Evolutionary conservation across 345 rosid genomes (phyloP), one percentile per base, ranked within the genome.

Genomic region (Microthlaspi erraticum): DNA sequence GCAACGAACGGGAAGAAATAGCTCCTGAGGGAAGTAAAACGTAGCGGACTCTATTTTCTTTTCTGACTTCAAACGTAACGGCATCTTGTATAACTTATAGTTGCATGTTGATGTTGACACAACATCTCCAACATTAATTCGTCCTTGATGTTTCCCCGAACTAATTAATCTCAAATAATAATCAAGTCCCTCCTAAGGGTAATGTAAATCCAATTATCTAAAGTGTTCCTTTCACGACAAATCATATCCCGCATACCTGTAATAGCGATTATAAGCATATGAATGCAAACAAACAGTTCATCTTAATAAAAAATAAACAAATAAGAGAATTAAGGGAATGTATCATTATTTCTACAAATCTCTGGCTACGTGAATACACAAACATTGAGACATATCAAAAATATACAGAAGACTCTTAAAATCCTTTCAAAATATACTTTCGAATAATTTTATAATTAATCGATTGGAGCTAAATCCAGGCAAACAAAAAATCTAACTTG

Each of bases 31-130:
- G 60, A 42, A 54, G 52, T n/a, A 36, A 50, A 41, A 61, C 65
- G 68, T 71, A 61, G 51, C 14, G 54, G 34, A 41, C 32, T 53
- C 48, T 44, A 8, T 37, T 66, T 7, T 36, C 11, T n/a, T n/a
- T 5, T 42, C 8, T 6, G 46, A 16, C 49, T 44, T 44, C 20
- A 54, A 55, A 55, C 61, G 63, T 68, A 56, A 55, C 32, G 64
- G 38, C 23, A 60, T 60, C 43, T 72, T 72, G 57, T 44, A 53
- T 53, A 52, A 8, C 44, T 10, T 53, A 63, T 63, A 54, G 57
- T 45, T 63, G 57, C 31, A 62, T 41, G 75, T 61, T 41, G 60
- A 72, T 45, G 58, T 55, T 38, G 10, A 64, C 76, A 64, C 58
- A 32, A 39, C 62, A 54, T 54, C 59, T 31, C 29, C 51, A 37